phyloP scores from a whole-genome alignment of 2,329 filamentous ascomycete species.

The Penicillium digitatum region DNA sequence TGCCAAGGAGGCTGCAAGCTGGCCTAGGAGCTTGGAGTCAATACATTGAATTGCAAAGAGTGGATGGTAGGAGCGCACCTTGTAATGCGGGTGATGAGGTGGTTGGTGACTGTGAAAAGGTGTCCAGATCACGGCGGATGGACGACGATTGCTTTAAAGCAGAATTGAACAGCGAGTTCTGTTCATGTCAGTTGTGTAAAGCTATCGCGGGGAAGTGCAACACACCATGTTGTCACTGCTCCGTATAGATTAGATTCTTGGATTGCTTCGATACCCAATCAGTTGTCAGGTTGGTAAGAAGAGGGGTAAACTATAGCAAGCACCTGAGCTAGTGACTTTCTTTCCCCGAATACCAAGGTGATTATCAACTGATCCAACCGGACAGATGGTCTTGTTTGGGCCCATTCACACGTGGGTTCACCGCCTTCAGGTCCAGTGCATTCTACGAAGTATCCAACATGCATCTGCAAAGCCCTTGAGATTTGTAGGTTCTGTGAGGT shows the following conservation, averaged over 20 bases:
- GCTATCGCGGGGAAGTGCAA: background rate
- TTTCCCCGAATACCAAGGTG: background rate
- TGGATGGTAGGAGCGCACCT: conserved; percentile 34
- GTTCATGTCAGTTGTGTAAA: conserved; percentile 4
- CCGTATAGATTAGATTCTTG: conserved; percentile 6
- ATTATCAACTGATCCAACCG: background rate
- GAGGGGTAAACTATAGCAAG: background rate
- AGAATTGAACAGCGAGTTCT: conserved; percentile 84
- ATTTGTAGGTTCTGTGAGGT: background rate
- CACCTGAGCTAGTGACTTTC: background rate
- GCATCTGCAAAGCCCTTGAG: background rate
- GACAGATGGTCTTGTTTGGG: conserved; percentile 34
- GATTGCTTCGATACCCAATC: background rate
- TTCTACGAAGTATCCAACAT: background rate
- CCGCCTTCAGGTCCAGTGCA: conserved; percentile 27
- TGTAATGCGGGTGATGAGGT: conserved; percentile 61
- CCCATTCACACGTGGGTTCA: conserved; percentile 32
- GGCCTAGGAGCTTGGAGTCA: conserved; percentile 49
- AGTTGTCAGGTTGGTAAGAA: background rate
- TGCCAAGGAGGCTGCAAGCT: conserved; percentile 72
- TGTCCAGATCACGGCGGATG: conserved; percentile 70
- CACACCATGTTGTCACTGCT: conserved; percentile 12
- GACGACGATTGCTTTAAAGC: conserved; percentile 79
- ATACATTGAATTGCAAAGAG: conserved; percentile 16
- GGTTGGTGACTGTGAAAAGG: conserved; percentile 58